Conservation (phyloP, 352 stramenopile species). For the Phytopythium vexans region DNA sequence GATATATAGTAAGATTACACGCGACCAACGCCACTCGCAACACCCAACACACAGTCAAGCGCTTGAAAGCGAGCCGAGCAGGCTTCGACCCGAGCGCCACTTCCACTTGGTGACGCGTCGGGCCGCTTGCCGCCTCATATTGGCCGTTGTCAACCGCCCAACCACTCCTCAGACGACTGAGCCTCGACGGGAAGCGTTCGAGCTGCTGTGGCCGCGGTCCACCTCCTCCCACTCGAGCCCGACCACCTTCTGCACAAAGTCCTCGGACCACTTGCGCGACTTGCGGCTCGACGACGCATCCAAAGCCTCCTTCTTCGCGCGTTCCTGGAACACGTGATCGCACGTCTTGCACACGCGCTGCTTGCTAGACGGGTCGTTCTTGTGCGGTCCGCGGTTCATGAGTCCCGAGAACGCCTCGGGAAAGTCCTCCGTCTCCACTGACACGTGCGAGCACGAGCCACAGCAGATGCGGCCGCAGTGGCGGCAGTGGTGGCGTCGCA, state of each 20-base stretch:
- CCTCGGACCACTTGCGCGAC: conserved; percentile 43
- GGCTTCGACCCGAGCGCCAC: no score
- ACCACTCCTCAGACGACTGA: conserved; percentile 19
- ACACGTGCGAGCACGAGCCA: conserved; percentile 70
- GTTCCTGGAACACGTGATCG: conserved; percentile 72
- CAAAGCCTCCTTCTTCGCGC: conserved; percentile 33
- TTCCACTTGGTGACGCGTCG: no score
- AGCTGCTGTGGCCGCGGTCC: conserved; percentile 26
- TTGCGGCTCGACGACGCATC: conserved; percentile 11
- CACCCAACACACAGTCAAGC: no score
- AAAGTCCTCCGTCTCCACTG: conserved; percentile 69
- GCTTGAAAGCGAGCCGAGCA: no score
- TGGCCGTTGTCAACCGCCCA: background rate
- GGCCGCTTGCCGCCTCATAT: no score
- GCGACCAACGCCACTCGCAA: no score
- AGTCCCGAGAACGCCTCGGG: conserved; percentile 53
- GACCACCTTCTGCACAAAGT: conserved; percentile 62
- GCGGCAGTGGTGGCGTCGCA: conserved; percentile 82
- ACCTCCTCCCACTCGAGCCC: conserved; percentile 64
- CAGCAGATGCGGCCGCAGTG: conserved; percentile 83
- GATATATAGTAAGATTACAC: no score
- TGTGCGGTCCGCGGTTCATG: conserved; percentile 27
- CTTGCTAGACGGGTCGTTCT: conserved; percentile 41
- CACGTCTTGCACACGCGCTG: conserved; percentile 79
- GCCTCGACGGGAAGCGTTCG: conserved; percentile 23